Percentiles rank a stretch among this genome's conserved stretches.
These are phyloP conservation scores for Beauveria brongniartii DNA, from an alignment of 2,329 filamentous ascomycete genomes.

Conservation along the genomic window DNA sequence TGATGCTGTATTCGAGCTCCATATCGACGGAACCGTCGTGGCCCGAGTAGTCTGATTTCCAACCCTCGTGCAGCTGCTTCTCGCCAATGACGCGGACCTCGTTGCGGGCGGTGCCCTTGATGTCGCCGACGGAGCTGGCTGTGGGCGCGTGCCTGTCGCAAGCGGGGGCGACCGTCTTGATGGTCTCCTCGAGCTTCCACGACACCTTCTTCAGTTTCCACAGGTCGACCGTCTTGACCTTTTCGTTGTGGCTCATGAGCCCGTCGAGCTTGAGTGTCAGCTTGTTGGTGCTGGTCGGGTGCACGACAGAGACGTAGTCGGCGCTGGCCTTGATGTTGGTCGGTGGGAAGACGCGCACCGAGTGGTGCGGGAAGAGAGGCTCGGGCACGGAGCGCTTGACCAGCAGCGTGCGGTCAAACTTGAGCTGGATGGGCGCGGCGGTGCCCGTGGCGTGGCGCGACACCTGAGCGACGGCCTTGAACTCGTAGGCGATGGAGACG, in stretches of 20 bases:
- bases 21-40: slow-evolving; percentile 55
- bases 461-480: slow-evolving; percentile 58
- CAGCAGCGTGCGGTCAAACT: slow-evolving; percentile 58
- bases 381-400: slow-evolving; percentile 70
- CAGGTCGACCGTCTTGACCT: slow-evolving; percentile 62
- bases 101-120: slow-evolving; percentile 64
- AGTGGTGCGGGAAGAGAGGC: slow-evolving; percentile 75
- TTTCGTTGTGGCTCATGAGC: slow-evolving; percentile 62
- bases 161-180: slow-evolving; percentile 69
- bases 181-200: slow-evolving; percentile 87
- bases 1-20: slow-evolving; percentile 58
- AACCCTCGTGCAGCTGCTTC: slow-evolving; percentile 76
- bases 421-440: slow-evolving; percentile 34
- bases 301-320: slow-evolving; percentile 72
- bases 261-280: slow-evolving; percentile 77
- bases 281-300: slow-evolving; percentile 76
- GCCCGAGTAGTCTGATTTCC: slow-evolving; percentile 64
- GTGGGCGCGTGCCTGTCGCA: slow-evolving; percentile 64
- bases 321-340: slow-evolving; percentile 87
- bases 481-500: slow-evolving; percentile 68
- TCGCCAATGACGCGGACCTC: slow-evolving; percentile 71
- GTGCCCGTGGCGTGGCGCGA: slow-evolving; percentile 33
- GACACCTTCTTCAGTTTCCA: slow-evolving; percentile 89
- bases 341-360: slow-evolving; percentile 88
- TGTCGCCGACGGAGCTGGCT: slow-evolving; percentile 33